Evolutionary conservation across 169 alveolate genomes (phyloP).

Genomic region (Plasmodium billcollinsi): DNA sequence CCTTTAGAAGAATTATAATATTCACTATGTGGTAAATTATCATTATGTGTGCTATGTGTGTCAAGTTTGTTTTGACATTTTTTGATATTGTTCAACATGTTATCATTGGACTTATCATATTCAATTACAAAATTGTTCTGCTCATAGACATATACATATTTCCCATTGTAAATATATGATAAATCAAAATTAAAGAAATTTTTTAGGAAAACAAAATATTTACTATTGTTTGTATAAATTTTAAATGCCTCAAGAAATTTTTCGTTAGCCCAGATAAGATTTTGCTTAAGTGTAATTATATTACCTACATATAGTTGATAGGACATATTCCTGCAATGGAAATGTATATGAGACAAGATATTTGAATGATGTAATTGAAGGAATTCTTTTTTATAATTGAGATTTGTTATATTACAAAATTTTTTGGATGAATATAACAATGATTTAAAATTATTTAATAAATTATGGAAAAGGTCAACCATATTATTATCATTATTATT

Average conservation of each 20-base stretch:
- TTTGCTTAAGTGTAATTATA: conserved; percentile 51
- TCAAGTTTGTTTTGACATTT: background rate
- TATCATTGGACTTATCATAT: background rate
- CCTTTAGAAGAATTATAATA: background rate
- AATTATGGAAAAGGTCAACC: background rate
- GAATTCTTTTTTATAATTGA: conserved; percentile 38
- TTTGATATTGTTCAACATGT: background rate
- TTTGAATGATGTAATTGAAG: conserved; percentile 22
- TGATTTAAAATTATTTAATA: conserved; percentile 16
- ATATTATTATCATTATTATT: too few species aligned
- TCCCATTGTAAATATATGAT: background rate
- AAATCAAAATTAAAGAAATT: conserved; percentile 31
- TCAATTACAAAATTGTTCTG: conserved; percentile 17
- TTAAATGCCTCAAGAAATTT: conserved; percentile 71
- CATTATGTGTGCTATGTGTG: background rate
- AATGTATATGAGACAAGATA: conserved; percentile 38
- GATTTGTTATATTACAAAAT: conserved; percentile 40
- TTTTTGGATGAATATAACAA: conserved; percentile 35
- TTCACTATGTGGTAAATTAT: background rate
- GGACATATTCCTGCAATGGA: conserved; percentile 25
- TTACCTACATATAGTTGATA: conserved; percentile 33
- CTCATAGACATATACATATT: conserved; percentile 18
- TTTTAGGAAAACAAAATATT: conserved; percentile 49
- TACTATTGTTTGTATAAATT: conserved; percentile 66
- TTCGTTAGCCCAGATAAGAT: conserved; percentile 56